Evolutionary conservation across 305 asterid species (phyloP).

Genomic region (Ilex paraguariensis): DNA sequence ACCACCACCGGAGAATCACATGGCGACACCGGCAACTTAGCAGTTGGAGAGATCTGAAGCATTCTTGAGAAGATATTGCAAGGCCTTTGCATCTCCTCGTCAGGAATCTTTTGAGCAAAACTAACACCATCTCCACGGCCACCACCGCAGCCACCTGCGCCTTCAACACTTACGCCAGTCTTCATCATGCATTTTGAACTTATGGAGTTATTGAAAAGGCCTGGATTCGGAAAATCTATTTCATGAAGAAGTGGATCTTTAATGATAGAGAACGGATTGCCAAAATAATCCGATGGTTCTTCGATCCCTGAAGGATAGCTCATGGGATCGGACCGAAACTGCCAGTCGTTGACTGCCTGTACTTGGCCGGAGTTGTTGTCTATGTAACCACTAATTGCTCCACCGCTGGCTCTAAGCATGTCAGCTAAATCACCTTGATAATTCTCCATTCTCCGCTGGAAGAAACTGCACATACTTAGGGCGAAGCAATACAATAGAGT

Average conservation of each 20-base stretch:
- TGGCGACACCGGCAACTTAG: constrained; percentile 25
- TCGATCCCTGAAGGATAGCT: constrained; percentile 20
- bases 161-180: background rate
- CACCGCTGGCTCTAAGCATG: constrained; percentile 50
- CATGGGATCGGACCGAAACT: constrained; percentile 16
- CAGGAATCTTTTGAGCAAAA: constrained; percentile 9
- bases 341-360: constrained; percentile 12
- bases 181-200: background rate
- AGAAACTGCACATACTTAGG: background rate
- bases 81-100: constrained; percentile 28
- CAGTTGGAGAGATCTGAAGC: constrained; percentile 66
- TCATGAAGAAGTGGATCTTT: constrained; percentile 68
- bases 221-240: constrained; percentile 15
- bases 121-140: constrained; percentile 9
- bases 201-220: constrained; percentile 18
- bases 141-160: background rate
- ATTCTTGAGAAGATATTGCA: constrained; percentile 54
- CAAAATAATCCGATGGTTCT: constrained; percentile 51
- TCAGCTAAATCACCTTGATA: constrained; percentile 82
- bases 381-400: constrained; percentile 5
- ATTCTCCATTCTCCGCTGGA: constrained; percentile 48
- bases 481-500: background rate
- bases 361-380: constrained; percentile 15
- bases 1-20: constrained; percentile 25
- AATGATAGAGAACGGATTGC: constrained; percentile 61